Evolutionary conservation across 1,284 basidiomycete species (phyloP), one percentile per base, ranked within the genome.

Genomic region (Sporisorium graminicola): DNA sequence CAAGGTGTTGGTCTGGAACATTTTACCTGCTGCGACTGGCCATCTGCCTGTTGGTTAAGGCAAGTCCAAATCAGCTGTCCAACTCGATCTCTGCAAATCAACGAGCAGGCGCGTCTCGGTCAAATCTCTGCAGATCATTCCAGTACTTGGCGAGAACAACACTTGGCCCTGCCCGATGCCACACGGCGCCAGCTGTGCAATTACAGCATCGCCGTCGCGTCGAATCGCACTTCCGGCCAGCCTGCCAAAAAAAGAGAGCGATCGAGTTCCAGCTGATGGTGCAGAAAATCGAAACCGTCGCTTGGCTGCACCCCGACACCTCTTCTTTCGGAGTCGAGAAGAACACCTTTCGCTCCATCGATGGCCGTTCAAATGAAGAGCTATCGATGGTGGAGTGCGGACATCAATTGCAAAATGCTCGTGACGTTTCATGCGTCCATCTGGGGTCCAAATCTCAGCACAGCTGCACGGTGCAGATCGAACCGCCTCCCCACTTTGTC

Each of bases 121-220:
- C 58, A 53, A 60, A 57, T 43, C 52, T 47, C 52, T 47, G 58
- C 50, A 61, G 58, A 56, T 56, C 63, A 65, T 12, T 12, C 18
- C 10, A 56, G 35, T n/a, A 24, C 27, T 43, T 24, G 20, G 40
- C 33, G 55, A 58, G 57, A 59, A 37, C 52, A 60, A 65, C 56
- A 65, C 56, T n/a, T n/a, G n/a, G n/a, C n/a, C n/a, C n/a, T n/a
- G n/a, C n/a, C n/a, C n/a, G n/a, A n/a, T n/a, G n/a, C n/a, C n/a
- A n/a, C n/a, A n/a, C n/a, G n/a, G n/a, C n/a, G n/a, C 5, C 50
- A 43, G 57, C 44, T 65, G 64, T 65, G 46, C 64, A 42, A 65
- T 65, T 65, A 53, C 62, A 57, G 31, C 64, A 65, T 65, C 46
- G 57, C 24, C n/a, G 56, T 65, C 49, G 29, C 29, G 10, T 5